Base-by-base conservation (phyloP, 768 basidiomycete species). In the Epithele typhae region DNA sequence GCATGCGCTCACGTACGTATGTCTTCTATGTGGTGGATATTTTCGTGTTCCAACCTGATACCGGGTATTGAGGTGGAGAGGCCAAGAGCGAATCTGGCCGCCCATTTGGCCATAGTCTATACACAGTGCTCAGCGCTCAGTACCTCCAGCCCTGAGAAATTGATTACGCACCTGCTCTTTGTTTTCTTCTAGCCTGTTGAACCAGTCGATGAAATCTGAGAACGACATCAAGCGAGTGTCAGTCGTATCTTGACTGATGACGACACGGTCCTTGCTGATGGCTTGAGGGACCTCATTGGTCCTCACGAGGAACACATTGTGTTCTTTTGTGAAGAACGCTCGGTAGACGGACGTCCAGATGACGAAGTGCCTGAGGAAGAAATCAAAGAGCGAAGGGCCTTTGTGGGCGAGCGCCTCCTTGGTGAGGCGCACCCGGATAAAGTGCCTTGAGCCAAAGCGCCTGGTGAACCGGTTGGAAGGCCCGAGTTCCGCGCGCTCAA, bases 51-150 rank as follows among this genome's bases (percentile, higher is more conserved):
- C 3, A 86, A 47, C 6, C 64, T 52, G 3, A 77, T 61, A 0
- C 79, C 82, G 5, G 83, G 83, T 4, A 78, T 67, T 1, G 84
- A 84, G 40, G 74, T 84, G 0, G 84, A 86, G 5, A 84, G 59
- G 0, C 77, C 81, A 8, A 87, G 69, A 0, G 76, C 71, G 51
- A 77, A 79, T 0, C 83, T 72, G n/a, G 82, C 72, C 11, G 74
- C 68, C 76, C 78, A 86, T 61, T 87, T 86, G 1, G 76, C 68
- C 64, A 84, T 74, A 10, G 71, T 68, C 84, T 85, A 43, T 5
- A 12, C 35, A 24, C 25, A 22, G 10, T 8, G 8, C 1, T 35
- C 17, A 23, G 22, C 10, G 15, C n/a, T 9, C n/a, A 18, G 30
- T 24, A n/a, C 25, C 17, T 9, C 40, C n/a, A 24, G 35, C 36